Evolutionary conservation across 257 asterid species (phyloP), one percentile per base, ranked within the genome.

Genomic region (Plectranthus barbatus): DNA sequence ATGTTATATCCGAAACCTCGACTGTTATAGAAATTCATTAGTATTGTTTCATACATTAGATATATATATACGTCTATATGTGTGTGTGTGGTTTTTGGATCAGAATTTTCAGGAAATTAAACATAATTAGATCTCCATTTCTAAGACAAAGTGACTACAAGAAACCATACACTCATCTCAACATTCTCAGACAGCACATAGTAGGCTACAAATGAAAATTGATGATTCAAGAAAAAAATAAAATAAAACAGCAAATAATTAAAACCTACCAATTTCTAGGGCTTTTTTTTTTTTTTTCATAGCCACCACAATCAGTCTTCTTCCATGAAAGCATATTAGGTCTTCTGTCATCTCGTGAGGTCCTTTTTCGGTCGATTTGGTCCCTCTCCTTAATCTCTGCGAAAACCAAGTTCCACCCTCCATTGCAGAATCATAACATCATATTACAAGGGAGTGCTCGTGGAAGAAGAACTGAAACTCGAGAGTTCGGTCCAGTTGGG

Each of bases 401-500:
- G n/a, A n/a, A n/a, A n/a, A n/a, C n/a, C n/a, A n/a, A n/a, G n/a
- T n/a, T n/a, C n/a, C 31, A 26, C 5, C 5, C 31, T 26, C 31
- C 3, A 5, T 26, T 5, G 31, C 31, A 26, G 13, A 37, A 11
- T 37, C 10, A 0, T 3, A 37, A 19, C 23, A 60, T 65, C 39
- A 63, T 50, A 24, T n/a, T n/a, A 60, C 64, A 76, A 69, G 18
- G 78, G 85, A 72, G 81, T 84, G 60, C 80, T 85, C 9, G 89
- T 73, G 4, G 96, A 81, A 67, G 95, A 81, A 64, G 95, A 77
- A 66, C 83, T 85, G 60, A 88, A 88, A 60, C 80, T 80, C 9
- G 95, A 77, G 23, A 88, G 84, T 24, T 88, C 92, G 0, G 88
- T 77, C 96, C 95, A 88, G 17, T 74, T 72, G 9, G 71, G 58